Evolutionary conservation across 768 basidiomycete genomes (phyloP), one percentile per base, ranked within the genome.

Genomic region (Pleurotus citrinopileatus): DNA sequence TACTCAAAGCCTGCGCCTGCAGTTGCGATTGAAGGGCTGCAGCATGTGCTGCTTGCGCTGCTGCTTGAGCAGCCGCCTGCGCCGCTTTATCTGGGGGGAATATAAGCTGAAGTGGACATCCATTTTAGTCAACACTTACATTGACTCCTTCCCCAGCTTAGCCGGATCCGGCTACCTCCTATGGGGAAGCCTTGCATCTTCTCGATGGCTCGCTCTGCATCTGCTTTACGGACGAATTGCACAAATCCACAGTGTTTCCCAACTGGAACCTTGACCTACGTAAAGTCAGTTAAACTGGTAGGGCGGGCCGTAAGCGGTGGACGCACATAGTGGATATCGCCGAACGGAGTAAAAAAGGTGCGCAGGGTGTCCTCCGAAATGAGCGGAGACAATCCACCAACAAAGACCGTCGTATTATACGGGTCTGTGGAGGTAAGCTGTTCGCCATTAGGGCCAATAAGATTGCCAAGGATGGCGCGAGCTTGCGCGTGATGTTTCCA

Each of bases 111-210:
- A 19, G 26, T 10, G 43, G 47, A n/a, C n/a, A n/a, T n/a, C 59
- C 10, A 60, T 17, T 26, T 23, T 15, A n/a, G n/a, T n/a, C n/a
- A n/a, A n/a, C n/a, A 76, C 84, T 40, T 54, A 93, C 91, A 93
- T 80, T 95, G 93, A 70, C 89, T 92, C 43, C 94, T 78, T 37
- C 94, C 94, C 94, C 94, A 97, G 64, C 90, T 92, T 58, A 96
- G 71, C 29, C 94, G 81, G 59, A 97, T 94, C 62, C 91, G 79
- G 59, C 92, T 93, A 13, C 94, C 94, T 28, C 91, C 93, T 59
- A 97, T 87, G 3, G 93, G 92, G 66, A 94, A 96, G 22, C 93
- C 94, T 73, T 96, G 94, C 94, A 96, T 94, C 71, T 91, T 93
- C 71, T 94, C 90, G 57, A 97, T 97, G 7, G 94, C 93, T 32